Conservation (phyloP, 2,329 filamentous ascomycete genomes). For the Fusarium sambucinum region DNA sequence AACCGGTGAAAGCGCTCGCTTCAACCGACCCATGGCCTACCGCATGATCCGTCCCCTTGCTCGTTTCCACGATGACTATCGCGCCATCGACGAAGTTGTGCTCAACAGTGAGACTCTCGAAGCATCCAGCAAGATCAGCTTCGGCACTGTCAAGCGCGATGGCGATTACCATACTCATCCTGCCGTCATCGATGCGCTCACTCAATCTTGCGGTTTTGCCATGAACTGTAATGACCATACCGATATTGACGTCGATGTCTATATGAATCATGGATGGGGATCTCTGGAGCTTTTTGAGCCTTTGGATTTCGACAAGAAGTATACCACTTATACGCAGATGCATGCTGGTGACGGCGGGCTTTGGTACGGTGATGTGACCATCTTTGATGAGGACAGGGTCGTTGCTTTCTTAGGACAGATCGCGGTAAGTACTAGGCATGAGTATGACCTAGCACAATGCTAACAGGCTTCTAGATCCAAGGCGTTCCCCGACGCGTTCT, state of each 20-base stretch:
- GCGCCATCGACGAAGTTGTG: conserved; percentile 38
- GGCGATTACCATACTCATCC: conserved; percentile 40
- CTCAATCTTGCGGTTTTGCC: conserved; percentile 40
- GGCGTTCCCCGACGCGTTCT: conserved; percentile 39
- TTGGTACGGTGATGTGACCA: conserved; percentile 62
- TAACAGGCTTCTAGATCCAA: conserved; percentile 17
- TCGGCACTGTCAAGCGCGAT: conserved; percentile 32
- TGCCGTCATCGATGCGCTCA: conserved; percentile 39
- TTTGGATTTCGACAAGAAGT: conserved; percentile 40
- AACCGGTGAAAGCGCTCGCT: conserved; percentile 27
- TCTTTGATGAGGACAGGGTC: conserved; percentile 65
- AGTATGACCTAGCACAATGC: accelerated
- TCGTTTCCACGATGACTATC: conserved; percentile 41
- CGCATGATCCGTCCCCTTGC: conserved; percentile 40
- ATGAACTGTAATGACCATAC: conserved; percentile 45
- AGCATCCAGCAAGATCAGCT: conserved; percentile 33
- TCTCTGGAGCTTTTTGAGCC: conserved; percentile 37
- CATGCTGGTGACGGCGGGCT: conserved; percentile 31
- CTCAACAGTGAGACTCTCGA: conserved; percentile 39
- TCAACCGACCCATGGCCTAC: conserved; percentile 43
- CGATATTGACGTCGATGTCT: conserved; percentile 36
- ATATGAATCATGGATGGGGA: conserved; percentile 43
- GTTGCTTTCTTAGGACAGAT: conserved; percentile 52
- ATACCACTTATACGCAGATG: conserved; percentile 41
- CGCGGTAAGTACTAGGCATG: conserved; percentile 44